Percentiles rank a stretch among this genome's conserved stretches.
Evolutionary conservation across 2,329 filamentous ascomycete genomes (phyloP).

Genomic region (Pyrenochaeta sp.): DNA sequence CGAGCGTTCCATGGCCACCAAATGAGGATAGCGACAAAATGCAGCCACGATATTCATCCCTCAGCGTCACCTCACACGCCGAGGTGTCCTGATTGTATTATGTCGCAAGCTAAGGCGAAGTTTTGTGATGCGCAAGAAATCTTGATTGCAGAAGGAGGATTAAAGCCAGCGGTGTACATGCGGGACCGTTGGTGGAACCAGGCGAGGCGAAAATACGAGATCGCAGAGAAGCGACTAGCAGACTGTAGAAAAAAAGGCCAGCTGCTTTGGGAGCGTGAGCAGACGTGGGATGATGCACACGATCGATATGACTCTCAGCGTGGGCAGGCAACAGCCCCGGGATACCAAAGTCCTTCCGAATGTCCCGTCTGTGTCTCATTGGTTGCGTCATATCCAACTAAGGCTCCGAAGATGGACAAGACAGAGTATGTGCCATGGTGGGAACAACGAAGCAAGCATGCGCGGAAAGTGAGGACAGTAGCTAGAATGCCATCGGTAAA

Average conservation of each 20-base stretch:
- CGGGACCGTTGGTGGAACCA: conserved; percentile 27
- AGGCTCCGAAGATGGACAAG: conserved; percentile 7
- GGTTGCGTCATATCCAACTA: conserved; percentile 11
- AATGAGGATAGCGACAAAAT: conserved; percentile 22
- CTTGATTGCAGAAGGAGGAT: conserved; percentile 23
- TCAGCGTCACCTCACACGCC: conserved; percentile 25
- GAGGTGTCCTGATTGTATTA: conserved; percentile 25
- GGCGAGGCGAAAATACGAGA: conserved; percentile 24
- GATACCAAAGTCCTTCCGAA: conserved; percentile 4
- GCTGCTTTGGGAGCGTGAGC: conserved; percentile 30
- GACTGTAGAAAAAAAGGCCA: conserved; percentile 19
- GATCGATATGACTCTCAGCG: conserved; percentile 2
- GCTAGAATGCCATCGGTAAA: conserved; percentile 8
- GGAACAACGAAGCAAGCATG: conserved; percentile 25
- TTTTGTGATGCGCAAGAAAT: conserved; percentile 16
- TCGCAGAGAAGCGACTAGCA: conserved; percentile 19
- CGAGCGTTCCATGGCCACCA: conserved; percentile 15
- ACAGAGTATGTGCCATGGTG: conserved; percentile 28
- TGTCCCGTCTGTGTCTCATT: conserved; percentile 21
- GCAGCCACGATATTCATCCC: conserved; percentile 31
- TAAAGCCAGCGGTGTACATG: conserved; percentile 12
- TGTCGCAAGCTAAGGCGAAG: conserved; percentile 17
- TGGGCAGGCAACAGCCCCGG: conserved; percentile 15
- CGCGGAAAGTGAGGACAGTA: conserved; percentile 4
- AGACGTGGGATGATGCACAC: conserved; percentile 30